Base-by-base conservation (phyloP, 2,329 filamentous ascomycete genomes). In the Pseudofabraea citricarpa region DNA sequence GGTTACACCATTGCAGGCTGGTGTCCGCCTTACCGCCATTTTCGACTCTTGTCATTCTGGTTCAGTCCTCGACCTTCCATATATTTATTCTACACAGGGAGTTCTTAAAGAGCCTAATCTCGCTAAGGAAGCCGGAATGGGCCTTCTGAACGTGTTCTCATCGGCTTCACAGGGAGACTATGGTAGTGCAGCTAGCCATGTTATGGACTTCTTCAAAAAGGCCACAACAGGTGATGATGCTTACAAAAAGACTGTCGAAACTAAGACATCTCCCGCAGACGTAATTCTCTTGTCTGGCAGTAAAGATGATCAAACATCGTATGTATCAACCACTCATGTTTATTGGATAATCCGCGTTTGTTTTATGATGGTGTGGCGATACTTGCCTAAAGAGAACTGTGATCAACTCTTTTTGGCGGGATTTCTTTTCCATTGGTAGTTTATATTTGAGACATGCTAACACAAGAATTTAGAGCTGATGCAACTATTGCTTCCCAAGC, bases 201-300 rank as follows among this genome's bases (percentile, higher is more conserved):
- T 90, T 12, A 80, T 90, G 61, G 79, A 80, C 36, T 77, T 96
- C 58, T 80, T 93, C 66, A 95, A 95, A 73, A 85, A 89, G 61
- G 88, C 88, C 12, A 84, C 86, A 19, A 77, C 70, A 47, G 89
- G 89, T 51, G 75, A 90, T 53, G 79, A 83, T 19, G 82, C 83
- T 13, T 83, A 89, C 64, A 75, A 93, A 66, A 81, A 81, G 62
- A 86, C 89, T 52, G 75, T 87, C 61, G 77, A 84, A 54, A 96
- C 90, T 37, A 91, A 91, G 70, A 96, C 90, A 5, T 90, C 85
- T 43, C 84, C 90, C 1, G 90, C 91, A 23, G 90, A 96, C 64
- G 90, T 96, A 24, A 80, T 96, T 63, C 93, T 95, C 86, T 95
- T 89, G 85, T 93, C 87, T 49, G 91, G 90, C 43, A 91, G 87